Conservation (phyloP, 148 eudicot genomes). For the Agrostemma githago region DNA sequence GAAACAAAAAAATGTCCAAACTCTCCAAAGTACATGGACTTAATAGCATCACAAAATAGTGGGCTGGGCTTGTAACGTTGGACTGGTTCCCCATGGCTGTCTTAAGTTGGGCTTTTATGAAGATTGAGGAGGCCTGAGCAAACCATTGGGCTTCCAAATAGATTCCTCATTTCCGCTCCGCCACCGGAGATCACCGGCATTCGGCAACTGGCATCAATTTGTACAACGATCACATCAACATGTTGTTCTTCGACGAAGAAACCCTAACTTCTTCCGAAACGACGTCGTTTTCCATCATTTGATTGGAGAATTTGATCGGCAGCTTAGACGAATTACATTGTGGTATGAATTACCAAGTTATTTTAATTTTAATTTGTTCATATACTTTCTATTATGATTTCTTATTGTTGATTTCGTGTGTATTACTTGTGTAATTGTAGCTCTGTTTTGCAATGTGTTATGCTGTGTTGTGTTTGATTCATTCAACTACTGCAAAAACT, state of each 20-base stretch:
- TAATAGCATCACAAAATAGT: too few species aligned
- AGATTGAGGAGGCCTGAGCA: too few species aligned
- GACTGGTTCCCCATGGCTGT: too few species aligned
- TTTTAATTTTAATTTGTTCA: background rate
- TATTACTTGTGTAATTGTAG: too few species aligned
- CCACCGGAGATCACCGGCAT: background rate
- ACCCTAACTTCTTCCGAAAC: background rate
- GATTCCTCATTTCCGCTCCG: too few species aligned
- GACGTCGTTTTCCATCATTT: background rate
- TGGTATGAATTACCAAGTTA: background rate
- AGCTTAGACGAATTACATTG: background rate
- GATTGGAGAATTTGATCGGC: background rate
- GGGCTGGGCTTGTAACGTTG: too few species aligned
- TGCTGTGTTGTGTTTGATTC: background rate
- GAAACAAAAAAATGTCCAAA: too few species aligned
- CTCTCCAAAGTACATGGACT: too few species aligned
- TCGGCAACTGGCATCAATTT: background rate
- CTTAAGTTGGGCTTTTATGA: too few species aligned
- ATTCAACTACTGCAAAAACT: too few species aligned
- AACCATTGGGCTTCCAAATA: too few species aligned
- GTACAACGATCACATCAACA: background rate
- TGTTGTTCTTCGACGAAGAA: background rate
- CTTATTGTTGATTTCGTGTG: background rate
- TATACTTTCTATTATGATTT: too few species aligned
- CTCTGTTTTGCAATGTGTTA: background rate